Conservation (phyloP, 345 rosid species). For the Nephelium lappaceum region DNA sequence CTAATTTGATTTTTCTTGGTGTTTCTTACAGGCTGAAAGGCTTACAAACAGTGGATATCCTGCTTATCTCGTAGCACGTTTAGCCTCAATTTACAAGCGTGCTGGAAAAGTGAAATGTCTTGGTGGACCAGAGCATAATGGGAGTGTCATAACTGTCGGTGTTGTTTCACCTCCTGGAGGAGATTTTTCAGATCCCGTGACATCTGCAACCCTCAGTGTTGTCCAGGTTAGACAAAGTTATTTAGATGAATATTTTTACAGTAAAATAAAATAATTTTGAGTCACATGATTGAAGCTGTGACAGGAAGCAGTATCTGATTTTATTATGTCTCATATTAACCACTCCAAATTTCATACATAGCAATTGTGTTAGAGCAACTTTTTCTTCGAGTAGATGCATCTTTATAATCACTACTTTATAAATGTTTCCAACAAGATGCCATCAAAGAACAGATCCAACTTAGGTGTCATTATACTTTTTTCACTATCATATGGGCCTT, state of each 20-base stretch:
- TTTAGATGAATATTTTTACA: conserved; percentile 14
- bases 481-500: neutral
- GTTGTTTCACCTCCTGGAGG: too few relatives aligned
- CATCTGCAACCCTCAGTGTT: conserved; percentile 98
- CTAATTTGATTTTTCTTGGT: conserved; percentile 21
- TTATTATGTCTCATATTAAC: neutral
- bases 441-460: neutral
- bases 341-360: neutral
- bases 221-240: conserved; percentile 76
- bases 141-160: too few relatives aligned
- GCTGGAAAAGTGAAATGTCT: too few relatives aligned
- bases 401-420: neutral
- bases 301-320: neutral
- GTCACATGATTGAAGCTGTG: too few relatives aligned
- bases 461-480: neutral
- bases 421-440: neutral
- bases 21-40: conserved; percentile 90
- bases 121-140: too few relatives aligned
- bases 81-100: conserved; percentile 98
- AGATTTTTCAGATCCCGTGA: too few relatives aligned
- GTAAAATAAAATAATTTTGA: too few relatives aligned
- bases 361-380: neutral
- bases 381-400: neutral
- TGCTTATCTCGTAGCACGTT: conserved; percentile 97
- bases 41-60: conserved; percentile 99